These are phyloP conservation scores for Aureobasidium sp. DNA, from an alignment of 2,329 filamentous ascomycete genomes.

Conservation along the genomic window DNA sequence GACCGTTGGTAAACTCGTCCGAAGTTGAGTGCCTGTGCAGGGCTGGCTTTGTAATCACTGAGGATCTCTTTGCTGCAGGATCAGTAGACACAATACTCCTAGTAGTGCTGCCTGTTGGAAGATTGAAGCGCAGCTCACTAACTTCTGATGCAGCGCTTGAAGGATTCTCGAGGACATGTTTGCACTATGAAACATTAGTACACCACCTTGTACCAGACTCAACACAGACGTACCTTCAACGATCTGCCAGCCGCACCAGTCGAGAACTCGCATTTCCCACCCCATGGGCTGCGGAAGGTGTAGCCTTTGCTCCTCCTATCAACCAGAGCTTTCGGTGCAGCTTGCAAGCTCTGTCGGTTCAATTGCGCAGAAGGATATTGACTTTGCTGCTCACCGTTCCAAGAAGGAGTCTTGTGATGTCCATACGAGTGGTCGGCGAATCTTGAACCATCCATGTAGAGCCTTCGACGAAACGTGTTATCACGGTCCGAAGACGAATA, in stretches of 20 bases:
- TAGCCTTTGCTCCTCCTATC: slow-evolving; percentile 55
- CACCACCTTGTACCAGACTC: neutral
- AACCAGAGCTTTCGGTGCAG: slow-evolving; percentile 23
- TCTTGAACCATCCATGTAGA: slow-evolving; percentile 41
- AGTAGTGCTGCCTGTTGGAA: slow-evolving; percentile 41
- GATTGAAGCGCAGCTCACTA: slow-evolving; percentile 84
- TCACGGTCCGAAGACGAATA: slow-evolving; percentile 23
- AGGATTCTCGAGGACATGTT: slow-evolving; percentile 53
- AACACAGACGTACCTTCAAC: slow-evolving; percentile 23
- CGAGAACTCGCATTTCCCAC: slow-evolving; percentile 75
- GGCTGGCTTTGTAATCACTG: neutral
- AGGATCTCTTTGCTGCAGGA: slow-evolving; percentile 6
- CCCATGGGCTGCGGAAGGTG: slow-evolving; percentile 78
- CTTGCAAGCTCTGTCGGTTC: slow-evolving; percentile 18
- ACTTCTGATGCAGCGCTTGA: slow-evolving; percentile 43
- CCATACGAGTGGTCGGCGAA: slow-evolving; percentile 32
- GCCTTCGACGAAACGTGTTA: slow-evolving; percentile 35
- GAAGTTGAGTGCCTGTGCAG: slow-evolving; percentile 4
- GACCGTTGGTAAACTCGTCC: neutral
- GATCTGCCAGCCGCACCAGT: slow-evolving; percentile 65
- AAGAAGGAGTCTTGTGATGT: slow-evolving; percentile 26
- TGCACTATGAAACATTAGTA: slow-evolving; percentile 42
- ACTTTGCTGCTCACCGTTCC: neutral
- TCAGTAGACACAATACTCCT: neutral
- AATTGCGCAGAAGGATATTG: neutral